Conservation (phyloP, 352 stramenopile species). For the Globisporangium paroecandrum region DNA sequence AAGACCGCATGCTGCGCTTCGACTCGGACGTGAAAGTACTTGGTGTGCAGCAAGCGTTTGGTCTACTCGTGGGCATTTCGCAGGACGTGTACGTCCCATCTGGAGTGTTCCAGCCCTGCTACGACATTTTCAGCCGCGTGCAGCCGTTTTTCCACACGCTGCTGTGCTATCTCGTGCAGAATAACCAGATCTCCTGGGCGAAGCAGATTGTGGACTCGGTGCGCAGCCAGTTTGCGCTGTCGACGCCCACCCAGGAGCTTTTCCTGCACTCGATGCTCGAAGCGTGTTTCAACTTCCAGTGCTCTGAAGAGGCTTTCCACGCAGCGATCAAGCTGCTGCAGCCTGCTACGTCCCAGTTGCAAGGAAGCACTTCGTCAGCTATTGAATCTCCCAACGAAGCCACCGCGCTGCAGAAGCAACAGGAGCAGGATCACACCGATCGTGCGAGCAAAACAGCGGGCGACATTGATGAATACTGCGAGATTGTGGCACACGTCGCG, state of each 20-base stretch:
- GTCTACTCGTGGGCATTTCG: constrained; percentile 69
- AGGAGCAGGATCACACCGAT: not conserved
- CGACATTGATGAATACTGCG: constrained; percentile 78
- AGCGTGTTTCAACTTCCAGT: constrained; percentile 47
- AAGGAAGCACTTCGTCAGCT: not conserved
- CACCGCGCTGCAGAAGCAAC: not conserved
- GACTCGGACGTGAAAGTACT: constrained; percentile 74
- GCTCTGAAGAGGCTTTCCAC: constrained; percentile 36
- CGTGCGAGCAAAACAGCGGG: constrained; percentile 6
- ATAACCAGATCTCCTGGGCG: constrained; percentile 60
- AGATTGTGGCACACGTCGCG: constrained; percentile 80
- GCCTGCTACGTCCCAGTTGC: constrained; percentile 13
- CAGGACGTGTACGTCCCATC: constrained; percentile 81
- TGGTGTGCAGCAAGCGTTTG: constrained; percentile 60
- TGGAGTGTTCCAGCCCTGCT: constrained; percentile 53
- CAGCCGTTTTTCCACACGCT: constrained; percentile 81
- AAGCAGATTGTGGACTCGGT: constrained; percentile 43
- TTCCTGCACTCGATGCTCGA: constrained; percentile 83
- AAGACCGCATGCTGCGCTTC: constrained; percentile 72
- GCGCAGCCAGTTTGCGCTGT: constrained; percentile 48
- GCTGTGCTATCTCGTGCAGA: constrained; percentile 63
- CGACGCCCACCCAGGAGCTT: constrained; percentile 71
- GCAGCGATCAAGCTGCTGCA: constrained; percentile 53
- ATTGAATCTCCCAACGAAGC: not conserved
- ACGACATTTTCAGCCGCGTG: constrained; percentile 72